Percentiles rank a stretch among this genome's conserved stretches.
Evolutionary conservation across 371 early-diverging fungal genomes (phyloP).

Genomic region (Actinomucor elegans): DNA sequence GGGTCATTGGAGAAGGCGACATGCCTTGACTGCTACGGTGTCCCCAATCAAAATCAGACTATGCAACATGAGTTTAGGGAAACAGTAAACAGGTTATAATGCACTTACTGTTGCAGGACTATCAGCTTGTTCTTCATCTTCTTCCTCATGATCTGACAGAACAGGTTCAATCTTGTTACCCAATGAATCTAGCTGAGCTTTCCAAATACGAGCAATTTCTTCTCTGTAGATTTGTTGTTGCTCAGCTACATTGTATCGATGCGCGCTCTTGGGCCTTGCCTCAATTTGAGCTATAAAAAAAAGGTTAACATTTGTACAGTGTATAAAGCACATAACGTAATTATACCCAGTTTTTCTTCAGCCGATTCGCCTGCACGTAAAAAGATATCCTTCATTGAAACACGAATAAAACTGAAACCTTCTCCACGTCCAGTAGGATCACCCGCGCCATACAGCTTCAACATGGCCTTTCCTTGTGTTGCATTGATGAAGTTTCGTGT

Average conservation of each 20-base stretch:
- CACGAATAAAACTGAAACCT: slow-evolving; percentile 97
- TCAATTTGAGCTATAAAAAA: slow-evolving; percentile 67
- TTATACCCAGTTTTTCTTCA: slow-evolving; percentile 74
- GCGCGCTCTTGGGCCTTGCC: slow-evolving; percentile 81
- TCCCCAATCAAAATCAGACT: slow-evolving; percentile 36
- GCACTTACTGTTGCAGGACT: slow-evolving; percentile 39
- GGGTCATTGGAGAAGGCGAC: slow-evolving; percentile 41
- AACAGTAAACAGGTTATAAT: neutral
- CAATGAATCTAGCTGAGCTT: slow-evolving; percentile 78
- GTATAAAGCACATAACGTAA: too few relatives aligned
- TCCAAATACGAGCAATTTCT: slow-evolving; percentile 95
- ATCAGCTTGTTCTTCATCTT: slow-evolving; percentile 42
- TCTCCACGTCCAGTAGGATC: slow-evolving; percentile 98
- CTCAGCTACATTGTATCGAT: slow-evolving; percentile 91
- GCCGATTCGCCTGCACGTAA: slow-evolving; percentile 86
- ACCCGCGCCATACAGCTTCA: slow-evolving; percentile 93
- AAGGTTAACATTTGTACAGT: neutral
- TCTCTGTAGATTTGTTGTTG: slow-evolving; percentile 94
- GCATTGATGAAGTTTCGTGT: slow-evolving; percentile 96
- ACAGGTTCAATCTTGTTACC: slow-evolving; percentile 53
- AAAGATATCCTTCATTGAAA: slow-evolving; percentile 97
- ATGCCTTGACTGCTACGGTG: slow-evolving; percentile 21
- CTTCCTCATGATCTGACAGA: slow-evolving; percentile 55
- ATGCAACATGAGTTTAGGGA: neutral
- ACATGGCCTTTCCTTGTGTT: slow-evolving; percentile 90